Evolutionary conservation across 2,329 filamentous ascomycete species (phyloP), one percentile per base, ranked within the genome.

Genomic region (Penicillium nordicum): DNA sequence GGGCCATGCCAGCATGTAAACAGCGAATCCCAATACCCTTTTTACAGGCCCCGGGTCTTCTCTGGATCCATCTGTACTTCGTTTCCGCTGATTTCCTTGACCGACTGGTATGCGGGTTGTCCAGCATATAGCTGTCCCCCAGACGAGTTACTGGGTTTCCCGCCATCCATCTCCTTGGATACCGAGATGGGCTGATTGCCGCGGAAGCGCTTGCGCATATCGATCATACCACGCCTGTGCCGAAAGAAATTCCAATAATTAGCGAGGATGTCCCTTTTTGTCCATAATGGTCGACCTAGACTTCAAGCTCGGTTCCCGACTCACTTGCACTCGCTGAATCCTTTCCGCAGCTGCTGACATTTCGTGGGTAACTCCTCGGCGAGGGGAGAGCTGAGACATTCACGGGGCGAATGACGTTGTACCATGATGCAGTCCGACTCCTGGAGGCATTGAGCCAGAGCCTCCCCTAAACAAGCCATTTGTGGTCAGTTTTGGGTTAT

Each of bases 191-290:
- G 92, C 73, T 91, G 85, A 79, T 97, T 97, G 57, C 94, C 94
- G 54, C 94, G 85, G 77, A 99, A 97, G 34, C 94, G 88, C 79
- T 97, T 97, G 74, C 94, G 90, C 94, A 99, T 99, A 74, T 99
- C 94, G 66, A 97, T 89, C 85, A 96, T 86, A 63, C 94, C 94
- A 63, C 93, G 89, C 71, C 75, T 77, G 21, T 23, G 4, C 4
- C 29, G n/a, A 42, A 23, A 30, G 7, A 45, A 12, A 25, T 1
- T 18, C 4, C 29, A 32, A 32, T 25, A 2, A 32, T 65, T 51
- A 65, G 61, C 38, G 14, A 50, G 12, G 4, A 9, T 51, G 16
- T 14, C 46, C 12, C 45, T 14, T 38, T 54, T 54, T 9, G 12
- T 38, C 8, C 18, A 23, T 16, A 18, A 37, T 56, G 21, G 47